Conservation (phyloP, 2,329 filamentous ascomycete genomes). For the Mycogone perniciosa region DNA sequence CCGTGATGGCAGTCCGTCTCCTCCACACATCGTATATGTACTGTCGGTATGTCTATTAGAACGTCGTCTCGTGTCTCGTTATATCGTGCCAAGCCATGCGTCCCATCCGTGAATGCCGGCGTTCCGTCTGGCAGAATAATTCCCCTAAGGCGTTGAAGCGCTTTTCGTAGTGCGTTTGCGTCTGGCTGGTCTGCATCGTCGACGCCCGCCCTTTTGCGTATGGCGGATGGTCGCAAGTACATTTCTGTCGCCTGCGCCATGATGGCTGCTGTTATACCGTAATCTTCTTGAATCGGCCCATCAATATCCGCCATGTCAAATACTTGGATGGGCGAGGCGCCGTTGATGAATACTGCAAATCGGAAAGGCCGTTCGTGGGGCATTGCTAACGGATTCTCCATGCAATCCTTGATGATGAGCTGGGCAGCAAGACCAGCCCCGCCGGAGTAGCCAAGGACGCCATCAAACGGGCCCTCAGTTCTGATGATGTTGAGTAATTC, state of each 20-base stretch:
- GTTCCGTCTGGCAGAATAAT: slow-evolving; percentile 1
- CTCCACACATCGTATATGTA: slow-evolving; percentile 3
- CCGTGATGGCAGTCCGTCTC: slow-evolving; percentile 2
- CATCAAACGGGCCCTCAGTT: slow-evolving; percentile 6
- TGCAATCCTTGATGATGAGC: slow-evolving; percentile 1
- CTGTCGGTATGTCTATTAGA: slow-evolving; percentile 4
- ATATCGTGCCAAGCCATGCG: neutral
- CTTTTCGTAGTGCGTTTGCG: neutral
- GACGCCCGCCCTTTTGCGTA: slow-evolving; percentile 3
- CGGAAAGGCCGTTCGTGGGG: slow-evolving; percentile 5
- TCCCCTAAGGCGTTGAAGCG: neutral
- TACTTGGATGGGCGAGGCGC: neutral
- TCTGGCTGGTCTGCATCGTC: slow-evolving; percentile 1
- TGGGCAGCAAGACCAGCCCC: slow-evolving; percentile 7
- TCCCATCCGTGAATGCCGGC: neutral
- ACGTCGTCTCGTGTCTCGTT: neutral
- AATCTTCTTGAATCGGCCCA: neutral
- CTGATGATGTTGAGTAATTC: slow-evolving; percentile 1
- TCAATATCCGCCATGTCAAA: neutral
- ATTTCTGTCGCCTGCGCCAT: slow-evolving; percentile 2
- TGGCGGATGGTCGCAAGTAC: slow-evolving; percentile 1
- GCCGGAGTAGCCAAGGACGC: slow-evolving; percentile 8
- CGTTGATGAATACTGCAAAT: slow-evolving; percentile 7
- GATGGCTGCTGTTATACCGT: neutral
- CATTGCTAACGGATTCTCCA: neutral